Evolutionary conservation across 805 yeast genomes (phyloP), one percentile per base, ranked within the genome.

Genomic region (Yarrowia porcina): DNA sequence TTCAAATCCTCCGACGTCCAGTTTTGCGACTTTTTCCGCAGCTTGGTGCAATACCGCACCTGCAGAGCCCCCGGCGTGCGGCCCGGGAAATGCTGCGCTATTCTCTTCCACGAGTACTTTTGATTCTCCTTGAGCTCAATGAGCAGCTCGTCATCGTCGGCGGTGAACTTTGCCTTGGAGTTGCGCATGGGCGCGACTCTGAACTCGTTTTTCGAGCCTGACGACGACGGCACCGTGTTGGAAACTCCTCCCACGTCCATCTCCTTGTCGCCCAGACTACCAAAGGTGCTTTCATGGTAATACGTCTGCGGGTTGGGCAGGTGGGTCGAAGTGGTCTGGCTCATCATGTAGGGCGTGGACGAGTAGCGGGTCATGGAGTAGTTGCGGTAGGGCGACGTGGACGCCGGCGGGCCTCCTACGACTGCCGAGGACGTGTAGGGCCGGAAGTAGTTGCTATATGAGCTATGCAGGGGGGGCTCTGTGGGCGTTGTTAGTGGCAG

Each of bases 61-160:
- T 88, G 94, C 65, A 93, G 86, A 0, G 93, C 91, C 68, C 88
- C 89, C 20, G 93, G 89, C 1, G 94, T 87, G 69, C 96, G 77
- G 70, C 86, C 86, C 30, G 82, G 79, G 71, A 89, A 88, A 69
- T 86, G 87, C 44, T 84, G 79, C 1, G 92, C 84, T 45, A 89
- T 88, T 66, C 88, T 90, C 70, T 88, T 82, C 96, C 96, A 89
- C 0, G 94, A 91, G 68, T 88, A 76, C 69, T 85, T 86, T 70
- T 84, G 87, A 54, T 83, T 82, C 71, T 88, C 93, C 70, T 89
- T 88, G 68, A 89, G 77, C 45, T 65, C 63, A 23, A 71, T 64
- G 17, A 72, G 64, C 23, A 67, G 65, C 13, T 60, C 64, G 63
- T 72, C 74, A 35, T 72, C 74, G 30, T 66, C 70, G 17, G 65